Base-by-base conservation (phyloP, 306 rosid genomes). In the Rosa lucieae region DNA sequence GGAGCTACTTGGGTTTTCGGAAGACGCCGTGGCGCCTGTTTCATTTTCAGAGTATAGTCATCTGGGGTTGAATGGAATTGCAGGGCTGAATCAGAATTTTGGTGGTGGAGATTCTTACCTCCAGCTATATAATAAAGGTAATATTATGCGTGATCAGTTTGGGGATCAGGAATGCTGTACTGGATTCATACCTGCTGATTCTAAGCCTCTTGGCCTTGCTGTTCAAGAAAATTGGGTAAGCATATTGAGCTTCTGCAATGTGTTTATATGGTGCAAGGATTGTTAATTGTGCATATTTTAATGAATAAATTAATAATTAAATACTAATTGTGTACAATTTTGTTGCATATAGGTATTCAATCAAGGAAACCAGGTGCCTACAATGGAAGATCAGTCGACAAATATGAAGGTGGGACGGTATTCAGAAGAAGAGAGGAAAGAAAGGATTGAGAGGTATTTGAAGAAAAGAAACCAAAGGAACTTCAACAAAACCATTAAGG, bases 381-480 rank as follows among this genome's bases (percentile, higher is more conserved):
- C 81, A 55, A 83, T 86, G 40, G 97, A 91, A 81, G 97, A 92
- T 18, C 79, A 76, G 46, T 83, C 92, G 0, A 88, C 94, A 1
- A 89, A 84, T 53, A 87, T 86, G 72, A 94, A 92, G 69, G 98
- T 94, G 14, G 89, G 90, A 74, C 87, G 96, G 78, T 95, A 95
- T 83, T 86, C 99, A 46, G 98, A 95, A 81, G 96, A 92, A 84
- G 97, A 92, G 80, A 89, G 96, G 84, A 95, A 91, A 78, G 91
- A 92, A 77, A 86, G 92, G 81, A 95, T 95, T 81, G 88, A 85
- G 17, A 90, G 97, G 74, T 95, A 95, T 78, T 83, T 95, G 90
- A 91, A 91, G 91, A 95, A 95, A 83, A 90, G 99, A 92, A 90
- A 91, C 82, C 98, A 92, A 83, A 91, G 99, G 69, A 95, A 95